phyloP scores from a whole-genome alignment of 2,329 filamentous ascomycete genomes.

The Colletotrichum scovillei region DNA sequence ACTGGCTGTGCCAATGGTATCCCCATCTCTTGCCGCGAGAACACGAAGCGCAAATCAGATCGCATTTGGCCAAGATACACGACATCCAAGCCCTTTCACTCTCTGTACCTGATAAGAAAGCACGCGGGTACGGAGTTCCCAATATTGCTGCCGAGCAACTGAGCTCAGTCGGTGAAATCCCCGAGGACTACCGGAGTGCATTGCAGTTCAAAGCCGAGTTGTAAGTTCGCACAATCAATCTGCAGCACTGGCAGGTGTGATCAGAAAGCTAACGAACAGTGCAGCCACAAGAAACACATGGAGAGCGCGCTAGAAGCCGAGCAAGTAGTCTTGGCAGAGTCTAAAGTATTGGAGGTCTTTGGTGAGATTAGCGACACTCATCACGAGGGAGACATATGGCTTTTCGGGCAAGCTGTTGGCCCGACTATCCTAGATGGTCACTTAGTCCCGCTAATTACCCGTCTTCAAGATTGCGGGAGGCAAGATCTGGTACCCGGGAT shows the following conservation, averaged over 20 bases:
- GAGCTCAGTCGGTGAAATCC: background rate
- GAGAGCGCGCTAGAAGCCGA: background rate
- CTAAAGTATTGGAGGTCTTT: background rate
- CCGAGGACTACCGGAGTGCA: background rate
- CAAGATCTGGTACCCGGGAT: background rate
- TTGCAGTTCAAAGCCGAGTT: background rate
- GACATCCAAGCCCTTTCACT: background rate
- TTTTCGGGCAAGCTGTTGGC: background rate
- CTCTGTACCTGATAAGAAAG: background rate
- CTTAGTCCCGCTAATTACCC: background rate
- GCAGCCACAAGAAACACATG: background rate
- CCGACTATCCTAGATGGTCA: background rate
- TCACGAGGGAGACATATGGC: background rate
- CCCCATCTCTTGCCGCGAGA: background rate
- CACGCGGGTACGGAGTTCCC: background rate
- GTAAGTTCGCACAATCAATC: background rate
- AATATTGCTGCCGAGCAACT: background rate
- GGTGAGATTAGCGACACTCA: background rate
- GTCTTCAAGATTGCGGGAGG: background rate
- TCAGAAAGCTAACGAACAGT: background rate
- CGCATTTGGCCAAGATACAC: background rate
- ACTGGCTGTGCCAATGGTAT: background rate
- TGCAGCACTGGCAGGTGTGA: background rate
- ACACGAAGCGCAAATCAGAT: background rate
- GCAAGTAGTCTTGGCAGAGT: background rate